Evolutionary conservation across 2,329 filamentous ascomycete genomes (phyloP).

Genomic region (Talaromyces sp.): DNA sequence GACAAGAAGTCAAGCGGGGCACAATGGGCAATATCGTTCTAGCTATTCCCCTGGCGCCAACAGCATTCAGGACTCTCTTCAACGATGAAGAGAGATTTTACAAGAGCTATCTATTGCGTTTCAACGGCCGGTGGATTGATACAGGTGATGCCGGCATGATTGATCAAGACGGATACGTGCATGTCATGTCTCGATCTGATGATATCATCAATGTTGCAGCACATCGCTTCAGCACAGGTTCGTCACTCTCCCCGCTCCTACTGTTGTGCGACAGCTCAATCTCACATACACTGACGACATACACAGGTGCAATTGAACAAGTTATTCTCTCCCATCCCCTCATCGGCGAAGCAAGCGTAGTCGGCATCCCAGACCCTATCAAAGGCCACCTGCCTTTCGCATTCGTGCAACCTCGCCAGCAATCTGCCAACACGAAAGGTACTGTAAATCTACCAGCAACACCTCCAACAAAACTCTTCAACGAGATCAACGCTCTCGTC

Average conservation of each 20-base stretch:
- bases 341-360: conserved; percentile 80
- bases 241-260: conserved; percentile 25
- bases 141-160: conserved; percentile 89
- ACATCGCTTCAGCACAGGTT: conserved; percentile 83
- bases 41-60: conserved; percentile 75
- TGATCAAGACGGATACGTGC: conserved; percentile 66
- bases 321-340: conserved; percentile 76
- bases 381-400: conserved; percentile 93
- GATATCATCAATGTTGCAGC: conserved; percentile 96
- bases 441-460: conserved; percentile 30
- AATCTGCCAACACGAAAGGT: conserved; percentile 47
- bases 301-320: conserved; percentile 80
- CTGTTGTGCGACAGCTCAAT: not conserved
- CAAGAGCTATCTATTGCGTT: conserved; percentile 77
- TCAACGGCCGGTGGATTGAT: conserved; percentile 78
- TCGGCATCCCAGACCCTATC: conserved; percentile 77
- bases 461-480: conserved; percentile 45
- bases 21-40: conserved; percentile 92
- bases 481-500: conserved; percentile 53
- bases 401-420: conserved; percentile 62
- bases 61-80: conserved; percentile 82
- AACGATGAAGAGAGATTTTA: conserved; percentile 82
- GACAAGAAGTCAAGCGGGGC: conserved; percentile 65
- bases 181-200: conserved; percentile 65
- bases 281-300: not conserved